Evolutionary conservation across 2,329 filamentous ascomycete species (phyloP), one percentile per base, ranked within the genome.

Genomic region (Parascedosporium putredinis): DNA sequence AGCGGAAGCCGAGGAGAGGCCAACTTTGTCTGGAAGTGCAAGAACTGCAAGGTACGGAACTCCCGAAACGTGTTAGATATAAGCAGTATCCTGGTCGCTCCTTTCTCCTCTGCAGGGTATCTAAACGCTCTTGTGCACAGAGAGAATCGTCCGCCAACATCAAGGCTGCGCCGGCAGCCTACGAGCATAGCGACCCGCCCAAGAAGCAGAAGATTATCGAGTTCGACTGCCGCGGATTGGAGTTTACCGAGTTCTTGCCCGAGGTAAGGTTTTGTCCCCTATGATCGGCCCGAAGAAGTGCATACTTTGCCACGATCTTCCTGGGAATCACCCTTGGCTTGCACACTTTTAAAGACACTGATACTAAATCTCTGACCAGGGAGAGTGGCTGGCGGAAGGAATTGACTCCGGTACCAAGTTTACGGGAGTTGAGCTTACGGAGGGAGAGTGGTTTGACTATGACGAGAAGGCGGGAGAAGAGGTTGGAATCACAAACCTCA

Each of bases 11-110:
- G 88, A 60, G 93, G 93, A 56, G 90, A 97, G 67, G 93, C 93
- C 53, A 97, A 97, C 67, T 98, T 98, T 67, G 93, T 98, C n/a
- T 98, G 93, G 91, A 90, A 83, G 66, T 98, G 93, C 77, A 95
- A 94, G 69, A 91, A 93, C 64, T 98, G 93, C 82, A 94, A 93
- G 79, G 89, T 93, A 57, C 25, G 69, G 31, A 34, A 24, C n/a
- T 23, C 6, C n/a, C n/a, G n/a, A n/a, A n/a, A n/a, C 20, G 5
- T 2, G 4, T 29, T 23, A 45, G 8, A 43, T 20, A 16, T 9
- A 23, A 9, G n/a, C 9, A 6, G 10, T 31, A 40, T 24, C 9
- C 6, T 14, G 6, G n/a, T 23, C n/a, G 18, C 25, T 9, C 33
- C 8, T 46, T 38, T 23, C 10, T 14, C 44, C 20, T 8, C 10